Evolutionary conservation across 148 eudicot species (phyloP).

Genomic region (Cornus kousa): DNA sequence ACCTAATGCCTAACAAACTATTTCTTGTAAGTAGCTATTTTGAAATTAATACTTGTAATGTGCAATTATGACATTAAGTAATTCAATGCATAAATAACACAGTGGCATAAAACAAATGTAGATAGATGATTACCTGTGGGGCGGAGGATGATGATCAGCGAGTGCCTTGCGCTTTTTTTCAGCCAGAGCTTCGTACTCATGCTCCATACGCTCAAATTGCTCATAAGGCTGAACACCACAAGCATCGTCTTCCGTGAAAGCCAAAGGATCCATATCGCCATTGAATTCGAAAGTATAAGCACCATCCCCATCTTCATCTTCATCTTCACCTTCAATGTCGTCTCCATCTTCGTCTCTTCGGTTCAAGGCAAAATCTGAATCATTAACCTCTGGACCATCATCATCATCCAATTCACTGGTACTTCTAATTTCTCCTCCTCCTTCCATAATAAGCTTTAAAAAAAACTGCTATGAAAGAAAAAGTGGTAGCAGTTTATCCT

Average conservation of each 20-base stretch:
- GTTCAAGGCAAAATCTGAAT: no score
- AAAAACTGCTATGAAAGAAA: no score
- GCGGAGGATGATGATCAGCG: slow-evolving; percentile 14
- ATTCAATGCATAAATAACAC: neutral
- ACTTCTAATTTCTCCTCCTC: no score
- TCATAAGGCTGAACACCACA: slow-evolving; percentile 48
- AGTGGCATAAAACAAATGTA: no score
- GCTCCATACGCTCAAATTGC: slow-evolving; percentile 57
- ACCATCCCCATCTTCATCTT: slow-evolving; percentile 38
- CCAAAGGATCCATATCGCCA: slow-evolving; percentile 63
- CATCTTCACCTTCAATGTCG: slow-evolving; percentile 35
- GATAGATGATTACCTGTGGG: no score
- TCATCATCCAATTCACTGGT: no score
- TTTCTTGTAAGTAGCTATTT: no score
- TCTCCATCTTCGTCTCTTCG: slow-evolving; percentile 25
- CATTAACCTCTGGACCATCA: no score
- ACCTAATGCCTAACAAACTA: no score
- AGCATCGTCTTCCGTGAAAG: slow-evolving; percentile 43
- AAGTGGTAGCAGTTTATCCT: no score
- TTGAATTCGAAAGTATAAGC: slow-evolving; percentile 36
- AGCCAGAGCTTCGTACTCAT: slow-evolving; percentile 58
- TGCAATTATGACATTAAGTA: neutral
- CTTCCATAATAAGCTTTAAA: no score
- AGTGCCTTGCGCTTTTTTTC: slow-evolving; percentile 49
- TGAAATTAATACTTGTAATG: no score